Base-by-base conservation (phyloP, 495 filamentous ascomycete genomes). In the Margaritispora aquatica region DNA sequence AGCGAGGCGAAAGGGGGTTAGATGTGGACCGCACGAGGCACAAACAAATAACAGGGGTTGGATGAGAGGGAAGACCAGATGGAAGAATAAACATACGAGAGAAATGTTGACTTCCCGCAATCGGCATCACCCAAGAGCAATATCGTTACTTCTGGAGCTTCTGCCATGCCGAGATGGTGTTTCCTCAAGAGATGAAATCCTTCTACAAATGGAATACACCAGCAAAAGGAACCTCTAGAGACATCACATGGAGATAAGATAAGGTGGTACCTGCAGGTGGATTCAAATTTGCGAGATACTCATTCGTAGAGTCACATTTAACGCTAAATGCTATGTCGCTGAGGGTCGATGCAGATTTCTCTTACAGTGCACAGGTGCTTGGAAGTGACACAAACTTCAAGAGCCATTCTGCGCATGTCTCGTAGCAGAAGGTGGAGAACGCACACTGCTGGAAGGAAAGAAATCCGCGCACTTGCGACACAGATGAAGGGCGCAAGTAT, bases 51-150 rank as follows among this genome's bases (percentile, higher is more conserved):
- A n/a, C 38, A 44, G 4, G 38, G 38, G 48, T n/a, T 26, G 2
- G 48, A 36, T 19, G 20, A 38, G 29, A 34, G n/a, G 48, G 38
- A 48, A 38, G 23, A 53, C 11, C 26, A 21, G 51, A 36, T 26
- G 46, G 8, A 41, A 55, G 19, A 51, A 38, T 57, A 36, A 58
- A 85, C 89, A 71, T 73, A 95, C 91, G 90, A 92, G 68, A 96
- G 70, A 68, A 96, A 94, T 15, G 87, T 92, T 11, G 89, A 87
- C 71, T 96, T 96, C 26, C 92, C 92, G 65, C 89, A 88, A 65
- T 80, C 81, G 49, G 83, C 71, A 67, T 96, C 91, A 58, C 92
- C 92, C 4, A 96, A 75, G 0, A 96, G 76, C 17, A 96, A 77
- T 52, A 96, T 78, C 7, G 79, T 87, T 59, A 93, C 76, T 55